Percentiles rank a stretch among this genome's conserved stretches.
phyloP scores from a whole-genome alignment of 2,329 filamentous ascomycete species.

The Pyrenochaeta sp. region DNA sequence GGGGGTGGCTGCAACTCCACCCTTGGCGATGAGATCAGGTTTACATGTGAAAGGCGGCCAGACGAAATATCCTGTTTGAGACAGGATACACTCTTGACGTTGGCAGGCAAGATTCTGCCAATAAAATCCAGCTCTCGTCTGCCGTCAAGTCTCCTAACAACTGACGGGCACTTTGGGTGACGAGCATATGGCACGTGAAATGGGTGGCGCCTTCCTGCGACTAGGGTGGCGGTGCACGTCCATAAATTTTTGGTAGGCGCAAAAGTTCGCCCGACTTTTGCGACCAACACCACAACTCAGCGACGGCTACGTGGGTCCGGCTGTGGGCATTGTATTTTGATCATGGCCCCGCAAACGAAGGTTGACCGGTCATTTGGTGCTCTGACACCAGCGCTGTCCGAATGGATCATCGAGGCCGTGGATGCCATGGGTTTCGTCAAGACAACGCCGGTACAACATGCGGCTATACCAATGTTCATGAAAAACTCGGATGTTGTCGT shows the following conservation, averaged over 20 bases:
- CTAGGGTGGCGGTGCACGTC: conserved; percentile 13
- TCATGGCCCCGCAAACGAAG: conserved; percentile 46
- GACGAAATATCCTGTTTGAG: not conserved
- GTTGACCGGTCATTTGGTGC: conserved; percentile 69
- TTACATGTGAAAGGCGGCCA: conserved; percentile 19
- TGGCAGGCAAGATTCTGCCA: not conserved
- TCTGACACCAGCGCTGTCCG: conserved; percentile 73
- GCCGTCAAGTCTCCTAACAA: not conserved
- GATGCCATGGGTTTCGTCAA: conserved; percentile 83
- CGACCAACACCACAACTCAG: conserved; percentile 1
- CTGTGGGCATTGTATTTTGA: not conserved
- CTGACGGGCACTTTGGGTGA: not conserved
- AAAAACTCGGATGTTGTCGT: conserved; percentile 93
- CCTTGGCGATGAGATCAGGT: conserved; percentile 36
- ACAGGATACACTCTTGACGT: not conserved
- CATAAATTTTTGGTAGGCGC: conserved; percentile 27
- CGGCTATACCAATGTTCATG: conserved; percentile 86
- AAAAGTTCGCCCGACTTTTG: conserved; percentile 17
- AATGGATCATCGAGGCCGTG: conserved; percentile 88
- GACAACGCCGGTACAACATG: conserved; percentile 95
- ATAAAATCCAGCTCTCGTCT: not conserved
- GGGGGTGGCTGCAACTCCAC: conserved; percentile 22
- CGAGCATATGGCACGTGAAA: not conserved
- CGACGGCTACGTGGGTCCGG: not conserved
- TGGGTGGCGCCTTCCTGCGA: not conserved